Evolutionary conservation across 352 stramenopile species (phyloP), one percentile per base, ranked within the genome.

Genomic region (Phytophthora rubi): DNA sequence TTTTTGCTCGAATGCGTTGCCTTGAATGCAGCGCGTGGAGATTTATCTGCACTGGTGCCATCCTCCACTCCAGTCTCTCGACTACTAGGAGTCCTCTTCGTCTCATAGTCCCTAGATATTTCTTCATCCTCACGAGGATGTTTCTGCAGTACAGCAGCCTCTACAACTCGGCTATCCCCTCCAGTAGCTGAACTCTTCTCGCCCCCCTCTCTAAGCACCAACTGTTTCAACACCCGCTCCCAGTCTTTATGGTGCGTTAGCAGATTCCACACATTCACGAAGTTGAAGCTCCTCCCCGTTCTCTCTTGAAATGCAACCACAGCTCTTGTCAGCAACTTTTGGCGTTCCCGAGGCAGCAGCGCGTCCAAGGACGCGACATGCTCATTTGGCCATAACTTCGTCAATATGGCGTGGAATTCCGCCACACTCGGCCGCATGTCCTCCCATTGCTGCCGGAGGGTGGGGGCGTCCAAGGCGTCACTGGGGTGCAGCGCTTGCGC

Each of bases 231-330:
- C 33, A 70, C 53, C 3, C 33, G 7, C 16, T 53, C 21, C 62
- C 62, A 70, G 37, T 70, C 59, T 10, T 6, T 12, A 47, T 70
- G 62, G 5, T 59, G 53, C 3, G 35, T 12, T 37, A 70, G 45
- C 16, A 70, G 6, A 18, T 59, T 53, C 54, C 53, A 70, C 44
- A 55, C 62, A 1, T 62, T 47, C 33, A 70, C 12, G n/a, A 49
- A 28, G 6, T 64, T 6, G 35, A 70, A 70, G 3, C 3, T 12
- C 10, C 59, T 16, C 7, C 45, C 62, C 26, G 33, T 64, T 32
- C 21, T 32, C 8, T 30, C n/a, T 23, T 63, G 33, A 23, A 54
- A 70, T 16, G 42, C 1, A 26, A 28, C 4, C n/a, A 64, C 12
- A 21, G 53, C 33, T 42, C 63, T 23, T 9, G 64, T 26, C 35